These are phyloP conservation scores for Aspergillus sclerotialis DNA, from an alignment of 2,329 filamentous ascomycete genomes.

Conservation along the genomic window DNA sequence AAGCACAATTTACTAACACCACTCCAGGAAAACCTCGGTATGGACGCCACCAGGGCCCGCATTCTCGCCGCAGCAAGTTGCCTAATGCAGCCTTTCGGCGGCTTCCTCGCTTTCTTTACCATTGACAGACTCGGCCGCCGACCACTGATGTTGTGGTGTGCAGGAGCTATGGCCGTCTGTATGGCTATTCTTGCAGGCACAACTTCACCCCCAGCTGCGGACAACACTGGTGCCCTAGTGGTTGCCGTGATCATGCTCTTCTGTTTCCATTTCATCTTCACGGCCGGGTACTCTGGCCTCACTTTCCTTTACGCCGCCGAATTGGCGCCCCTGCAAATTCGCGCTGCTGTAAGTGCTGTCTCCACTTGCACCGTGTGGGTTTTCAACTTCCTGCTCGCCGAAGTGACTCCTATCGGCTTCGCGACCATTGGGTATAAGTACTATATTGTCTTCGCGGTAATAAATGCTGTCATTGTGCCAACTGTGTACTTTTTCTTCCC, in stretches of 20 bases:
- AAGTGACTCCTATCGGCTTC: slow-evolving; percentile 16
- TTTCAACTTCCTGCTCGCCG: slow-evolving; percentile 18
- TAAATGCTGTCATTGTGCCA: neutral
- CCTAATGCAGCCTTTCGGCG: neutral
- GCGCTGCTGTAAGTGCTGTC: slow-evolving; percentile 16
- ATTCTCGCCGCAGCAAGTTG: neutral
- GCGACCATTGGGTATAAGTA: slow-evolving; percentile 16
- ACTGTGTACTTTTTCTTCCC: neutral
- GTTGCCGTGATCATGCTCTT: slow-evolving; percentile 15
- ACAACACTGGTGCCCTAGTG: slow-evolving; percentile 4
- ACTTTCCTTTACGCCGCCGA: slow-evolving; percentile 19
- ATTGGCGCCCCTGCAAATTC: slow-evolving; percentile 16
- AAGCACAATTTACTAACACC: too few species aligned
- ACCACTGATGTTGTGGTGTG: neutral
- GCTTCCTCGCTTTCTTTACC: neutral
- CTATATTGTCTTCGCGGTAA: slow-evolving; percentile 12
- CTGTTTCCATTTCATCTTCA: slow-evolving; percentile 17
- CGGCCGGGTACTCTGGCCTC: slow-evolving; percentile 14
- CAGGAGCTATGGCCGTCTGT: neutral
- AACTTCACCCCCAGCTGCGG: neutral
- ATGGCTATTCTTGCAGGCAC: neutral
- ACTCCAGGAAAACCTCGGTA: neutral
- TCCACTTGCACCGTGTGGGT: slow-evolving; percentile 17
- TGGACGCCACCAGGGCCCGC: neutral
- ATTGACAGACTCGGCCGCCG: slow-evolving; percentile 1